A percentile compares a stretch with the other conserved stretches of the same genome.
Evolutionary conservation across 2,329 filamentous ascomycete genomes (phyloP).

Genomic region (Leptodontidium sp.): DNA sequence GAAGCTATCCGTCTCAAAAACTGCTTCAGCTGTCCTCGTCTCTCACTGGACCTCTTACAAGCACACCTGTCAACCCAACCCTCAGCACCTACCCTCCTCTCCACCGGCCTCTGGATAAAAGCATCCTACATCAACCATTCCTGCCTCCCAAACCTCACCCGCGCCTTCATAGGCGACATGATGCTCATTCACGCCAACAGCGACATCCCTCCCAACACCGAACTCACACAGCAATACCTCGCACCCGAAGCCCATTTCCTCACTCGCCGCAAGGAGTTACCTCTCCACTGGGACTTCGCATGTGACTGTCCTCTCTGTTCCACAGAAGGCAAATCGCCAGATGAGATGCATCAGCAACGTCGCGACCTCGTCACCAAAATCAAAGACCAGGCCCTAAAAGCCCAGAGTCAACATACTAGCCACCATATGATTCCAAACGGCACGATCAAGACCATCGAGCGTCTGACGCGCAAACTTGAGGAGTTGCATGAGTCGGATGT

Average conservation of each 20-base stretch:
- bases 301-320: slow-evolving; percentile 30
- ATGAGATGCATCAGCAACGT: slow-evolving; percentile 22
- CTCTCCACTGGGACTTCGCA: slow-evolving; percentile 28
- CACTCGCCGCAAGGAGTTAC: slow-evolving; percentile 19
- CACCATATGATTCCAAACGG: neutral
- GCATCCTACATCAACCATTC: slow-evolving; percentile 30
- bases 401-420: neutral
- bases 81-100: slow-evolving; percentile 9
- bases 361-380: slow-evolving; percentile 28
- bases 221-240: slow-evolving; percentile 34
- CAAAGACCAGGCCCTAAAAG: slow-evolving; percentile 24
- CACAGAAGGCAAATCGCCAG: slow-evolving; percentile 21
- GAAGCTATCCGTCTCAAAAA: slow-evolving; percentile 36
- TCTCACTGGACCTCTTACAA: slow-evolving; percentile 31
- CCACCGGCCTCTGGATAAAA: slow-evolving; percentile 30
- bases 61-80: slow-evolving; percentile 2
- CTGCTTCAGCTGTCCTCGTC: slow-evolving; percentile 29
- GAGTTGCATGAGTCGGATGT: slow-evolving; percentile 27
- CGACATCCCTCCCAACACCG: slow-evolving; percentile 24
- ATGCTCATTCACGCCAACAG: slow-evolving; percentile 27
- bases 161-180: slow-evolving; percentile 34
- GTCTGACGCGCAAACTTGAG: slow-evolving; percentile 26
- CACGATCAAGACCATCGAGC: slow-evolving; percentile 27
- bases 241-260: slow-evolving; percentile 27
- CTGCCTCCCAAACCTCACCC: slow-evolving; percentile 31